A percentile compares a stretch with the other conserved stretches of the same genome.
Conservation (phyloP, 768 basidiomycete species). For the Mrakia hoshinonis region DNA sequence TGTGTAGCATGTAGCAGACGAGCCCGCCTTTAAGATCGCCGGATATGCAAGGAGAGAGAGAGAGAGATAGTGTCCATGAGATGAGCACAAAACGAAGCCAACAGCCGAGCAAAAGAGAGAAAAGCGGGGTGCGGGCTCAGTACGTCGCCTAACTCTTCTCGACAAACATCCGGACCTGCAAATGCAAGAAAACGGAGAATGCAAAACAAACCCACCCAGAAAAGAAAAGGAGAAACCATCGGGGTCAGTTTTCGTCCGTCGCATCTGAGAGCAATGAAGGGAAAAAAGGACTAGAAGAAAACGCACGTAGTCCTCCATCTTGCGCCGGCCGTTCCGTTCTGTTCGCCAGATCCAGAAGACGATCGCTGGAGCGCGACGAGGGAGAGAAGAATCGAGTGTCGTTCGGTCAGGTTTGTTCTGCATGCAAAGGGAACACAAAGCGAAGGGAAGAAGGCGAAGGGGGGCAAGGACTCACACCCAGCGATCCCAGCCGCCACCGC, state of each 20-base stretch:
- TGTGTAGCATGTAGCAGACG: too few relatives aligned
- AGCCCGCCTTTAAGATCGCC: too few relatives aligned
- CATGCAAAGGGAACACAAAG: neutral
- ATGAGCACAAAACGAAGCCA: too few relatives aligned
- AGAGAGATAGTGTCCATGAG: too few relatives aligned
- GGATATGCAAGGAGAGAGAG: too few relatives aligned
- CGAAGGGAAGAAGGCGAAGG: neutral
- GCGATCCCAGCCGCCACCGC: slow-evolving; percentile 1
- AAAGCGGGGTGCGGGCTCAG: too few relatives aligned
- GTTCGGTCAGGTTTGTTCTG: neutral
- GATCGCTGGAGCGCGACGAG: neutral
- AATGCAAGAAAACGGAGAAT: neutral
- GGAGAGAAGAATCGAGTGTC: neutral
- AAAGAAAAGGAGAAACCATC: neutral
- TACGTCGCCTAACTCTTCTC: neutral
- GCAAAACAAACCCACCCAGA: neutral
- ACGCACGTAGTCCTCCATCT: slow-evolving; percentile 21
- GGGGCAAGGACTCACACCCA: slow-evolving; percentile 8
- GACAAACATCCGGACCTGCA: neutral
- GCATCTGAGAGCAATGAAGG: too few relatives aligned
- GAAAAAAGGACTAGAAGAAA: neutral
- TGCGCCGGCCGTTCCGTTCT: slow-evolving; percentile 24
- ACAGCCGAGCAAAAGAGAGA: too few relatives aligned
- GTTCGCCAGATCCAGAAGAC: slow-evolving; percentile 30
- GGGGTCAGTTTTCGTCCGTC: too few relatives aligned